A percentile compares a stretch with the other conserved stretches of the same genome.
phyloP scores from a whole-genome alignment of 768 basidiomycete species.

The Sporobolomyces pararoseus region DNA sequence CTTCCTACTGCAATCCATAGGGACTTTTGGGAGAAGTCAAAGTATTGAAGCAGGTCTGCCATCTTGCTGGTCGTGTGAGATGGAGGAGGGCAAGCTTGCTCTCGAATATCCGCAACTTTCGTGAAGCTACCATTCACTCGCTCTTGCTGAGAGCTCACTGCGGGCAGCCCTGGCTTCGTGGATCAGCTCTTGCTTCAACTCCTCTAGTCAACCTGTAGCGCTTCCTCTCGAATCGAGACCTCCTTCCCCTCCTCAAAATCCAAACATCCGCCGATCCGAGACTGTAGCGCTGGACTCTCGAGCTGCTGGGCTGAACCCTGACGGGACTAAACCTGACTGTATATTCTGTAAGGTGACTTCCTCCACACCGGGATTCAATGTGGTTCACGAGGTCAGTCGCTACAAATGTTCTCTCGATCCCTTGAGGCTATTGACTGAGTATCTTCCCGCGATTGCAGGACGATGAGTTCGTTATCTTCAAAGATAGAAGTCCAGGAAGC shows the following conservation, averaged over 20 bases:
- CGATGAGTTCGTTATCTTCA: constrained; percentile 29
- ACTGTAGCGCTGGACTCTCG: background rate
- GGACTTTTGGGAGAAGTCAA: constrained; percentile 66
- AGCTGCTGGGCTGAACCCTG: background rate
- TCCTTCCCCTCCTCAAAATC: constrained; percentile 1
- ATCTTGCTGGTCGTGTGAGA: background rate
- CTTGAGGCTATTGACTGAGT: no score
- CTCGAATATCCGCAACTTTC: no score
- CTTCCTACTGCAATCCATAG: constrained; percentile 63
- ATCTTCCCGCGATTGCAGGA: constrained; percentile 10
- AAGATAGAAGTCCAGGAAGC: constrained; percentile 22
- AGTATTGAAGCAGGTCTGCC: background rate
- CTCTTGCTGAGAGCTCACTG: no score
- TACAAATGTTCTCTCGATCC: no score
- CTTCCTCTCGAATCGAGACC: constrained; percentile 11
- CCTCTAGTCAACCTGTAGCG: background rate
- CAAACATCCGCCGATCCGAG: background rate
- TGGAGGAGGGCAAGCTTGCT: background rate
- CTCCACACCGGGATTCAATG: constrained; percentile 1
- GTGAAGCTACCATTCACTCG: no score
- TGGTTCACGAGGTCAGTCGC: constrained; percentile 31
- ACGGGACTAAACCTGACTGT: constrained; percentile 3
- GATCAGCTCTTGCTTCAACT: background rate
- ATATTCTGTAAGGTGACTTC: constrained; percentile 27
- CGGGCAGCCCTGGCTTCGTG: background rate